Evolutionary conservation across 2,329 filamentous ascomycete species (phyloP), one percentile per base, ranked within the genome.

Genomic region (Tolypocladium album): DNA sequence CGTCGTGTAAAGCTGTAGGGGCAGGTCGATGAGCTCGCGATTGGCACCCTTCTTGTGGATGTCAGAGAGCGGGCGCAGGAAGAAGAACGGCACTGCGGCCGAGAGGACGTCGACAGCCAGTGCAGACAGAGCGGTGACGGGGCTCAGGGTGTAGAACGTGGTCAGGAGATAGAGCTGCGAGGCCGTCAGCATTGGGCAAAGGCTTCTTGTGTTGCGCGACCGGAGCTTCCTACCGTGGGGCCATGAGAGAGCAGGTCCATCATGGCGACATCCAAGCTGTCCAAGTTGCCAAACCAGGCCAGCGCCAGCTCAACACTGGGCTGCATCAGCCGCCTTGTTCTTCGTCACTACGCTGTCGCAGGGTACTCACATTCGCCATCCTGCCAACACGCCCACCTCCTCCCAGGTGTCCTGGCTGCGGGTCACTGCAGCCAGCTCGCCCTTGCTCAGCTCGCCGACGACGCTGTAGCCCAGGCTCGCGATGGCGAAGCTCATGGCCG

Each of bases 131-230:
- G 87, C 80, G 0, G 88, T 87, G 58, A 77, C 72, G 34, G 82
- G 77, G 34, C 82, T 81, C 65, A 95, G 80, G 42, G 79, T 75
- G 80, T 95, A 96, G 77, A 95, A 96, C 58, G 85, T 85, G 38
- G 80, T 79, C 36, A 96, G 79, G 52, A 97, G 85, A 69, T 89
- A 89, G 63, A 88, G 84, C 84, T 87, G 58, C 2, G 12, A 9
- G 8, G 22, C 4, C 31, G 47, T 60, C 27, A 60, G 58, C 55
- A 22, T 9, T 22, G 27, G 31, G 34, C 5, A 9, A 9, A 9
- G 56, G 13, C 22, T 24, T 6, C 22, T 24, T 15, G 31, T 20
- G 12, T 15, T 24, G 50, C 50, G 39, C 50, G 39, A 17, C 55
- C 40, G 57, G 55, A 42, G 31, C 11, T 6, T 13, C 65, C 52